Base-by-base conservation (phyloP, 2,329 filamentous ascomycete genomes). In the Cladobotryum protrusum region DNA sequence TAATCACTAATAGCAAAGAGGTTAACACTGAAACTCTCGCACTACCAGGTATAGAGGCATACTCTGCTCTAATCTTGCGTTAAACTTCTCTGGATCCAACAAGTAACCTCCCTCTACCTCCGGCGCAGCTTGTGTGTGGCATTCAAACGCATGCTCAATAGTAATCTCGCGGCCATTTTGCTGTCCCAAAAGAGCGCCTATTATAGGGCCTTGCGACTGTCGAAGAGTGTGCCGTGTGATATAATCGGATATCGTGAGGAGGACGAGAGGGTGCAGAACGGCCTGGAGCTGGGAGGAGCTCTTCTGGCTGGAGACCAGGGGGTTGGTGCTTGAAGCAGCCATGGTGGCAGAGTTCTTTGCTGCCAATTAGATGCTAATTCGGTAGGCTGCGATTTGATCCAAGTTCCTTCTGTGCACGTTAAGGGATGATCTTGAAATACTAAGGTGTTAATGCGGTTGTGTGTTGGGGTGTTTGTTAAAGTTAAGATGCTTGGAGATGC, bases 231-330 rank as follows among this genome's bases (percentile, higher is more conserved):
- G 91, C 53, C 93, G 83, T 52, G 92, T 95, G 67, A 97, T 90
- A 67, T 95, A 95, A 69, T 99, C 93, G 59, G 92, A 96, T 61
- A 99, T 93, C 57, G 87, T 95, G 70, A 99, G 87, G 57, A 97
- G 86, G 47, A 96, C 91, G 44, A 99, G 84, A 20, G 93, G 93
- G 63, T 99, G 93, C 15, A 99, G 82, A 59, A 90, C 83, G 49
- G 90, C 82, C 56, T 89, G 85, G 41, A 95, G 81, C 67, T 93
- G 88, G 39, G 79, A 78, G 39, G 79, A 78, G 57, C 82, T 77
- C 68, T 83, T 86, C 61, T 82, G 77, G 51, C 75, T 76, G 5
- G 85, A 87, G 43, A 89, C 65, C 54, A 88, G 75, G 47, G 82
- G 72, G 59, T 83, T 84, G 57, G 56, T 48, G 52, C 53, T 56